These are phyloP conservation scores for Pyrenochaeta sp. DNA, from an alignment of 2,329 filamentous ascomycete species.

Conservation along the genomic window DNA sequence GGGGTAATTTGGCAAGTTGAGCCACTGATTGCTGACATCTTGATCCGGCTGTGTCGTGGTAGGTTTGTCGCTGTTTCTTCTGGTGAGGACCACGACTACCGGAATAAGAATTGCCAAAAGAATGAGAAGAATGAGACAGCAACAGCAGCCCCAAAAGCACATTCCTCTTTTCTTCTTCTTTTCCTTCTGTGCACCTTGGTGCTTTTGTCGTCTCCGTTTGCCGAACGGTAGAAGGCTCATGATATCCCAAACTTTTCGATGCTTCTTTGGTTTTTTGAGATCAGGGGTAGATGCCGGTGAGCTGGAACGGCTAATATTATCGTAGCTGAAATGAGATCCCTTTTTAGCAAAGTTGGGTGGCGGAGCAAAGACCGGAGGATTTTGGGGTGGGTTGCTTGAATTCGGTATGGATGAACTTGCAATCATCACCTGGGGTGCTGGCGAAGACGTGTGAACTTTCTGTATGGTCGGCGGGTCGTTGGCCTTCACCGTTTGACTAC, in stretches of 20 bases:
- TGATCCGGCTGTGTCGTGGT: slow-evolving; percentile 24
- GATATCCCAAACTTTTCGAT: slow-evolving; percentile 41
- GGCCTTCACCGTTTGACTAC: slow-evolving; percentile 19
- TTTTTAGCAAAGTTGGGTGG: slow-evolving; percentile 40
- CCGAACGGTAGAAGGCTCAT: slow-evolving; percentile 32
- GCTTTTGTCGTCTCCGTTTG: slow-evolving; percentile 25
- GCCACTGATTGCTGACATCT: slow-evolving; percentile 60
- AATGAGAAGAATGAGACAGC: slow-evolving; percentile 44
- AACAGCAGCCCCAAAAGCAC: slow-evolving; percentile 47
- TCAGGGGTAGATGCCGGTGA: slow-evolving; percentile 32
- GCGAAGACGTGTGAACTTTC: slow-evolving; percentile 24
- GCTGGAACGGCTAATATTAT: slow-evolving; percentile 35
- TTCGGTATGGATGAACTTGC: slow-evolving; percentile 16
- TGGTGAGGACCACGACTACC: slow-evolving; percentile 45
- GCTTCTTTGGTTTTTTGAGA: slow-evolving; percentile 38
- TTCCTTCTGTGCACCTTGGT: slow-evolving; percentile 32
- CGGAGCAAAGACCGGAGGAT: slow-evolving; percentile 41
- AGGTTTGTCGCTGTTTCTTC: slow-evolving; percentile 50
- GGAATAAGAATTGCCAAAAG: slow-evolving; percentile 53
- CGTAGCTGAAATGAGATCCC: slow-evolving; percentile 36
- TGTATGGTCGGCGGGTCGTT: slow-evolving; percentile 28
- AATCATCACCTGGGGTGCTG: slow-evolving; percentile 22
- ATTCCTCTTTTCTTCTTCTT: slow-evolving; percentile 43
- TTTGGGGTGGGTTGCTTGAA: slow-evolving; percentile 23
- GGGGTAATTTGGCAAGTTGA: slow-evolving; percentile 86